A percentile compares a stretch with the other conserved stretches of the same genome.
Conservation (phyloP, 169 alveolate genomes). For the Plasmodium sp. region DNA sequence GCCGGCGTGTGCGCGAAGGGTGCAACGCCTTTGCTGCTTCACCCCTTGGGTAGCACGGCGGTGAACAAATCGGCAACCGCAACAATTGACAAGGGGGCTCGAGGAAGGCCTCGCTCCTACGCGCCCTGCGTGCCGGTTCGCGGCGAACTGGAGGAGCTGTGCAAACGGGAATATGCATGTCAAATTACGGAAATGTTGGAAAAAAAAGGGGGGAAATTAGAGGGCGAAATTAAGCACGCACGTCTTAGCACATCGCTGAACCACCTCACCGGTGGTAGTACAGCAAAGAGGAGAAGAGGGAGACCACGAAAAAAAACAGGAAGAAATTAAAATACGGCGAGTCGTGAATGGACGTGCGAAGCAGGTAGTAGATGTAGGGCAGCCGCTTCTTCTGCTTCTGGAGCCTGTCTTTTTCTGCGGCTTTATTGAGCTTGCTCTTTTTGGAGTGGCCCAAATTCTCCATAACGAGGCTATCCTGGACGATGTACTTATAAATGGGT, state of each 20-base stretch:
- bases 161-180: background rate
- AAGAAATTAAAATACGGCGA: conserved; percentile 40
- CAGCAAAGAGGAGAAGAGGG: conserved; percentile 31
- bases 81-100: background rate
- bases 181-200: background rate
- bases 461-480: conserved; percentile 25
- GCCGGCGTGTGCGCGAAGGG: background rate
- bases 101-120: background rate
- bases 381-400: conserved; percentile 15
- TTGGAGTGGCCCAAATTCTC: background rate
- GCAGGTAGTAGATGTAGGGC: conserved; percentile 16
- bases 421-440: background rate
- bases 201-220: background rate
- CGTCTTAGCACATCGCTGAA: background rate
- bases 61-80: background rate
- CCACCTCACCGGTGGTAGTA: conserved; percentile 14
- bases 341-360: conserved; percentile 13
- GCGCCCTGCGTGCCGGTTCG: background rate
- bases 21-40: background rate
- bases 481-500: conserved; percentile 53
- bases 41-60: background rate
- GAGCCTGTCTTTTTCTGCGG: background rate
- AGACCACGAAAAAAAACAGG: conserved; percentile 24
- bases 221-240: background rate
- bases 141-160: background rate